Evolutionary conservation across 2,329 filamentous ascomycete species (phyloP).

Genomic region (Pyricularia grisea): DNA sequence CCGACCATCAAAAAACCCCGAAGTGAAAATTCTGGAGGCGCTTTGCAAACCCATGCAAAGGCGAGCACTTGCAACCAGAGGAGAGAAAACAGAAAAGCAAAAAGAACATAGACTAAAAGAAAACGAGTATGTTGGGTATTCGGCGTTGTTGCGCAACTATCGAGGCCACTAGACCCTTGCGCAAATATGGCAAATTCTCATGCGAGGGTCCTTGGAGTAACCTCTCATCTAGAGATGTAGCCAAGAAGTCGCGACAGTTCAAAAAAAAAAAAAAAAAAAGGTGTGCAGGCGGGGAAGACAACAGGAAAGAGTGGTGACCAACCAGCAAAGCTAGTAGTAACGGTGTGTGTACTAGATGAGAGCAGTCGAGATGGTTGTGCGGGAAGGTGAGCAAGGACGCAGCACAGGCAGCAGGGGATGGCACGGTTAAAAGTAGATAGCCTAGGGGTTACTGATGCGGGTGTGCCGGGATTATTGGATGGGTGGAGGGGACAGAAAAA

Average conservation of each 20-base stretch:
- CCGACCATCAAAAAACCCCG: neutral
- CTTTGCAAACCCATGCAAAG: neutral
- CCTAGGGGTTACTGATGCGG: conserved; percentile 3
- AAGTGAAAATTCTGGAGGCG: neutral
- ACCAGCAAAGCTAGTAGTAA: neutral
- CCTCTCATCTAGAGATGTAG: neutral
- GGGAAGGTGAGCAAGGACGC: conserved; percentile 3
- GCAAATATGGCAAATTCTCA: neutral
- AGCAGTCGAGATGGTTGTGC: neutral
- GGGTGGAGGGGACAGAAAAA: neutral
- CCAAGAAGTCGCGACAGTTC: neutral
- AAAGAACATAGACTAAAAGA: neutral
- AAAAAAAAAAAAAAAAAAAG: no score
- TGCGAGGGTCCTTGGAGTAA: neutral
- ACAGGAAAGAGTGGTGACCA: neutral
- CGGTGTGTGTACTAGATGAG: neutral
- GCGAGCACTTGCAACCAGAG: neutral
- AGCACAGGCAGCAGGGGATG: conserved; percentile 3
- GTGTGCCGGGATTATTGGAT: neutral
- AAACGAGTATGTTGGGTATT: neutral
- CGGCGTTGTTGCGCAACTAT: neutral
- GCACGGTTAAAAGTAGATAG: conserved; percentile 4
- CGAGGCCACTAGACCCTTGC: neutral
- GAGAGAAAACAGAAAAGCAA: neutral
- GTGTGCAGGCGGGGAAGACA: neutral